Evolutionary conservation across 176 grass and related monocot species (phyloP), one percentile per base, ranked within the genome.

Genomic region (Bothriochloa decipiens): DNA sequence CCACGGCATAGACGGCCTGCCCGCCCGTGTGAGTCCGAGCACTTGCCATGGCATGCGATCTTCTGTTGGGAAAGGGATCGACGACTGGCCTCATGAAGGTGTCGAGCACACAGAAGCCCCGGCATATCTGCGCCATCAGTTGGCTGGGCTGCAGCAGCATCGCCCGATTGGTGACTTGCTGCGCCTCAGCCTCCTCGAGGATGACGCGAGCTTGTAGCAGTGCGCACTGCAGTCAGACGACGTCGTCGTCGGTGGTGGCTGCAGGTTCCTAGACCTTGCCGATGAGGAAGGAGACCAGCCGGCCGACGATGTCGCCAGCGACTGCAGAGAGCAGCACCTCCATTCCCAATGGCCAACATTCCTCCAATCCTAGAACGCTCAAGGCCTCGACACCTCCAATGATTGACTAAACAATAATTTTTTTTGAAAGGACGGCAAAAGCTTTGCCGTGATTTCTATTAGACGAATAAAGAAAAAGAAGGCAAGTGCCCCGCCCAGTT

Each of bases 181-280:
- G 43, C n/a, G 32, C 72, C 29, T 68, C 61, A 20, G 82, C 82
- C 8, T 84, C 82, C 61, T 84, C 82, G 3, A 68, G 14, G 29
- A 84, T 8, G 43, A 18, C 32, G 14, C 22, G 43, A 3, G 72
- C 72, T 25, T 72, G 70, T 0, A 76, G 82, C 14, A 84, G 72
- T 22, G n/a, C 8, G 0, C 82, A 61, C 13, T 84, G 82, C 42
- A 84, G 72, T 61, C 58, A 75, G 7, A 3, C 42, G 4, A 35
- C 1, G 12, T 33, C 16, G 6, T 23, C 47, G 40, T 23, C 47
- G 40, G 0, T 45, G 52, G 71, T 10, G 70, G 28, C 2, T 13
- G 3, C 7, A 2, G 6, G 43, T 20, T 49, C 5, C 26, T 26
- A 58, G 28, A 26, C 20, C 61, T 66, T 67, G 1, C 28, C 14